phyloP scores from a whole-genome alignment of 441 rosid genomes.

The Pelargonium citronellum region DNA sequence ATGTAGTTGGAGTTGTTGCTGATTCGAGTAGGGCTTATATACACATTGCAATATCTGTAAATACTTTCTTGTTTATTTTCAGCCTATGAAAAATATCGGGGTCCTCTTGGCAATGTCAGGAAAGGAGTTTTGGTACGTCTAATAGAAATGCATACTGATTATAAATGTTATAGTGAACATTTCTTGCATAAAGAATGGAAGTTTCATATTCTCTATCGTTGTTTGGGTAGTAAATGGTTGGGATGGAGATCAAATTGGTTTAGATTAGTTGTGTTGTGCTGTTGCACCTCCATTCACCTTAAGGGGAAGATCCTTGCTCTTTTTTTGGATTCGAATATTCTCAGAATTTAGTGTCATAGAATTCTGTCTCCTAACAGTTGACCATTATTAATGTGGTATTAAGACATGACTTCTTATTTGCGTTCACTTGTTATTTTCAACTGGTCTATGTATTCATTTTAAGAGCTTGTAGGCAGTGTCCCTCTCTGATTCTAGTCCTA shows the following conservation, averaged over 20 bases:
- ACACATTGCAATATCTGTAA: conserved; percentile 9
- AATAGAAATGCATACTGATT: neutral
- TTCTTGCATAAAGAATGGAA: neutral
- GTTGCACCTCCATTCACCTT: conserved; percentile 5
- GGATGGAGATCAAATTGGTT: neutral
- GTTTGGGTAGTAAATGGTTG: neutral
- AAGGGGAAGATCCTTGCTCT: neutral
- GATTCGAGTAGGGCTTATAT: conserved; percentile 9
- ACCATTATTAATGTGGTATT: neutral
- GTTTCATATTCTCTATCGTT: neutral
- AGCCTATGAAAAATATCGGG: conserved; percentile 79
- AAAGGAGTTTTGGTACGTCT: conserved; percentile 92
- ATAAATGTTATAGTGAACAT: neutral
- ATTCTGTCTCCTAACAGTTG: neutral
- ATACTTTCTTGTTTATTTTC: conserved; percentile 22
- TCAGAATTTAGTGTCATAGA: neutral
- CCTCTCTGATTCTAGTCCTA: neutral
- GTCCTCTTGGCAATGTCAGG: conserved; percentile 87
- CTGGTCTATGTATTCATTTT: neutral
- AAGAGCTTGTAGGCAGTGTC: neutral
- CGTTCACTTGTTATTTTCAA: neutral
- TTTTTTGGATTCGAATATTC: neutral
- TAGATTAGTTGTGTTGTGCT: neutral
- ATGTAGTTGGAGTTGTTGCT: neutral
- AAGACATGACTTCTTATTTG: neutral